A percentile compares a stretch with the other conserved stretches of the same genome.
Conservation (phyloP, 2,329 filamentous ascomycete species). For the Diaporthe helianthi region DNA sequence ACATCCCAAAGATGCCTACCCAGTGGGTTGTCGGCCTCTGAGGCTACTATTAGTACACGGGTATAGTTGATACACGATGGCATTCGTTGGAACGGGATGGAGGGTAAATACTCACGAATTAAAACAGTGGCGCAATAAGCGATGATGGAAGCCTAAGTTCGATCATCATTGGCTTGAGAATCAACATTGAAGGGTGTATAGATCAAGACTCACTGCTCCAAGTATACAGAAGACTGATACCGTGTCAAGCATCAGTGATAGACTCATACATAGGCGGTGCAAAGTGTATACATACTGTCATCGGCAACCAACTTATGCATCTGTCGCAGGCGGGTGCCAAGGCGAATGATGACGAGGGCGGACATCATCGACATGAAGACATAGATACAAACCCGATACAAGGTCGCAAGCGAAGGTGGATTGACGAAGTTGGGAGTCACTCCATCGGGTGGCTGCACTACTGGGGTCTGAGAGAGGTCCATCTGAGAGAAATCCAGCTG, state of each 20-base stretch:
- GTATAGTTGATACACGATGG: not conserved
- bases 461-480: not conserved
- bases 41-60: not conserved
- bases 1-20: constrained; percentile 23
- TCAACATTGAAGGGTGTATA: not conserved
- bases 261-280: not conserved
- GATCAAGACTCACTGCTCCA: not conserved
- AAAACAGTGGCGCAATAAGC: constrained; percentile 2
- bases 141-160: not conserved
- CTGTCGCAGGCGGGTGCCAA: not conserved
- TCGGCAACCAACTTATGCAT: not conserved
- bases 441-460: not conserved
- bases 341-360: not conserved
- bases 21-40: constrained; percentile 2
- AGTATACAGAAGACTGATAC: not conserved
- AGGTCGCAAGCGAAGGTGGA: not conserved
- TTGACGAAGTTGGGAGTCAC: constrained; percentile 6
- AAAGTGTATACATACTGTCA: constrained; percentile 2
- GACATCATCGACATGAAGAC: not conserved
- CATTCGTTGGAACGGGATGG: not conserved
- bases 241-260: not conserved
- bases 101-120: not conserved
- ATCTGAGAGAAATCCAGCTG: not conserved
- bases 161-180: not conserved
- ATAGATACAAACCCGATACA: not conserved